Evolutionary conservation across 2,329 filamentous ascomycete species (phyloP), one percentile per base, ranked within the genome.

Genomic region (Penicillium janthinellum): DNA sequence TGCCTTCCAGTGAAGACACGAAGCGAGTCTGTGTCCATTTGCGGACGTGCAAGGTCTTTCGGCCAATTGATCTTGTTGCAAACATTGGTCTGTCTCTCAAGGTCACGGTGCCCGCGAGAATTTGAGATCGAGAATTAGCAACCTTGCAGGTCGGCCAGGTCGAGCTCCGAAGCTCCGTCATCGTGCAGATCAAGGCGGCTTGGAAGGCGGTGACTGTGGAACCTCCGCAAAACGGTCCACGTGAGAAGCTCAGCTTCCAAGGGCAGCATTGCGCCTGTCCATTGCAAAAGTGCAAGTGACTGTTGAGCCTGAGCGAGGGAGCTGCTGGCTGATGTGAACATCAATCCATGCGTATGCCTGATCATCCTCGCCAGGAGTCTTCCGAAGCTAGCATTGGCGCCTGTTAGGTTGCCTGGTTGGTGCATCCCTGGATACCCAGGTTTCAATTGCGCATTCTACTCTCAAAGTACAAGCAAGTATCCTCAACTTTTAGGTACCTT

Each of bases 1-100:
- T 71, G 11, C 69, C 68, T 47, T 77, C 71, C 5, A 79, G 61
- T 5, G 77, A 79, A 22, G 76, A 75, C 49, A 78, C 59, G 52
- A 53, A 63, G 22, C 76, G 71, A 35, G 68, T 54, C 37, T 71
- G 71, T 10, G 61, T 61, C 66, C 70, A 71, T 55, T 53, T 62
- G 5, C 67, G 53, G 12, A 62, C 20, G 8, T 50, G 50, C 5
- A 64, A 58, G 11, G 66, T 58, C 45, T 70, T 70, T 12, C 67
- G 69, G 28, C 57, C 44, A 42, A 68, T 37, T 7, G 49, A 17
- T n/a, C 64, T 66, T 17, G 67, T 34, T 10, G 67, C 47, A 52
- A 75, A 70, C 70, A 74, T 77, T 4, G 22, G 58, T 11, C 15
- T 38, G 1, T 35, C 17, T 37, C 15, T 28, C 7, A 8, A 39